Evolutionary conservation across 768 basidiomycete species (phyloP).

Genomic region (Naganishia antarctica): DNA sequence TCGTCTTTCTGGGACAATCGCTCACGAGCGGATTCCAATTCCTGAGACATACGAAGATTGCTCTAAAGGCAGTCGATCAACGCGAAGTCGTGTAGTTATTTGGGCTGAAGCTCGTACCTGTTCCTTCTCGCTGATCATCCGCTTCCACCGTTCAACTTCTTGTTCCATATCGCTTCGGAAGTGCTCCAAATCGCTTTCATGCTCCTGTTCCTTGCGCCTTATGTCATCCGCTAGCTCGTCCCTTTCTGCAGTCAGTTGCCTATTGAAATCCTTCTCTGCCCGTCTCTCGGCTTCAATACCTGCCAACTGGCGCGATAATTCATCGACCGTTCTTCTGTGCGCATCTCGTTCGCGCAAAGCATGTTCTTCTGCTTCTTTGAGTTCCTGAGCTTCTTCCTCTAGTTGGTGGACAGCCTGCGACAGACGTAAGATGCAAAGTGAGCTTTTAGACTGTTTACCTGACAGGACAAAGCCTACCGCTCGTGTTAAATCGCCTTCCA

Average conservation of each 20-base stretch:
- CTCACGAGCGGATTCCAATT: constrained; percentile 43
- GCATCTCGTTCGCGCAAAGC: constrained; percentile 27
- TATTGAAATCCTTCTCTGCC: constrained; percentile 37
- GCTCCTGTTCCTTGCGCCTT: constrained; percentile 20
- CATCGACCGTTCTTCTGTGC: constrained; percentile 34
- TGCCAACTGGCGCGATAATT: constrained; percentile 50
- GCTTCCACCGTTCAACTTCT: constrained; percentile 31
- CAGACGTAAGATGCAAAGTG: background rate
- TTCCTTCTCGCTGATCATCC: constrained; percentile 38
- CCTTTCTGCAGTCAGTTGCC: constrained; percentile 64
- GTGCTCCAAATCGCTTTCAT: constrained; percentile 28
- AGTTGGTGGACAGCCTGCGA: constrained; percentile 5
- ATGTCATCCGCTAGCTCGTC: constrained; percentile 57
- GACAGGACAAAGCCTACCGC: background rate
- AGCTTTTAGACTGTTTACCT: background rate
- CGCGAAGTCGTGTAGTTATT: background rate
- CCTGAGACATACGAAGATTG: constrained; percentile 35
- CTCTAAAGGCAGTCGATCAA: constrained; percentile 23
- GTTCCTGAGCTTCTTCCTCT: constrained; percentile 11
- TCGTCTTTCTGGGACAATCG: constrained; percentile 67
- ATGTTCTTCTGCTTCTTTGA: constrained; percentile 21
- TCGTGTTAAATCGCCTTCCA: constrained; percentile 17
- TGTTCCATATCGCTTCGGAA: constrained; percentile 23
- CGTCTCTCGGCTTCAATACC: constrained; percentile 28
- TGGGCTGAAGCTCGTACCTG: constrained; percentile 26